Evolutionary conservation across 768 basidiomycete genomes (phyloP), one percentile per base, ranked within the genome.

Genomic region (Mycena metata): DNA sequence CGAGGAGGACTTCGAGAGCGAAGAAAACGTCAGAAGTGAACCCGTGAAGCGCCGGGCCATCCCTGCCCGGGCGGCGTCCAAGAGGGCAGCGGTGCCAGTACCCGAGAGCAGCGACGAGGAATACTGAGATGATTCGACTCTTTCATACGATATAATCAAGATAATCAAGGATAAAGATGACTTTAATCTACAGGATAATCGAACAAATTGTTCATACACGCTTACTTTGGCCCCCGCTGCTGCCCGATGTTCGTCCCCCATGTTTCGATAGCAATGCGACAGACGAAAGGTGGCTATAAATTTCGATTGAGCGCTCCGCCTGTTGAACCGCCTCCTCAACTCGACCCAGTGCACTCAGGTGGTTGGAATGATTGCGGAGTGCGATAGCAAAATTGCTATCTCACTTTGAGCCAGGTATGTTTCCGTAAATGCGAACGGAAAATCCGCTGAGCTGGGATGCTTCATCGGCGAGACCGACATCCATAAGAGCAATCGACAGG

Each of bases 391-490:
- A 64, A 12, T 64, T 50, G 45, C 45, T 49, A 47, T 57, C 46
- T 2, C 33, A 35, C 54, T 49, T 46, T 36, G 21, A 12, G 24
- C 24, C n/a, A 16, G 26, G 30, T 0, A 56, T 39, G 19, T 16
- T 41, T 3, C 19, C 46, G 39, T 57, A 57, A 21, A 64, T 49
- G 55, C 36, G 35, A 8, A 64, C 54, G 15, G 63, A 64, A 10
- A 50, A 41, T n/a, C 62, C 56, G 52, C 62, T 64, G 21, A 64
- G 47, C 47, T 64, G 35, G 6, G 62, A 46, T n/a, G 62, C 62
- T 35, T 64, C n/a, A 2, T 45, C 33, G 12, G 43, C 52, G 15
- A 64, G 62, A 26, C 62, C 62, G 33, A 56, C 52, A 24, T 64
- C 52, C 52, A 64, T 64, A 33, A 60, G 21, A 8, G 52, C 52